Evolutionary conservation across 805 yeast species (phyloP).

Genomic region (Metschnikowia chrysomelidarum): DNA sequence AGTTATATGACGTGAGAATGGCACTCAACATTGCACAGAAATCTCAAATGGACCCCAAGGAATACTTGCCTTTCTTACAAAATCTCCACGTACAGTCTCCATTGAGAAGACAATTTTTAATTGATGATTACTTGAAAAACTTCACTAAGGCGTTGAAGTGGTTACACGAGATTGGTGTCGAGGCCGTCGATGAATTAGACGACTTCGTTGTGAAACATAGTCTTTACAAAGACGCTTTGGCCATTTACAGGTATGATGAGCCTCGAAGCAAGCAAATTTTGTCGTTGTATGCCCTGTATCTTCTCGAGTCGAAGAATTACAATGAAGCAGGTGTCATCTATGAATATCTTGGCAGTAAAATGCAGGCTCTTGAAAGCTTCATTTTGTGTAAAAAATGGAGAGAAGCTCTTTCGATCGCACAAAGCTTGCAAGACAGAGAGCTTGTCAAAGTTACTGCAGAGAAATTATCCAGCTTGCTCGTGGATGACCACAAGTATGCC

Average conservation of each 20-base stretch:
- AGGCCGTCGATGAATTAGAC: conserved; percentile 51
- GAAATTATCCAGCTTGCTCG: conserved; percentile 55
- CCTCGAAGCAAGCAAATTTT: conserved; percentile 55
- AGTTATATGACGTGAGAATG: conserved; percentile 77
- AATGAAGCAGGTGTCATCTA: conserved; percentile 76
- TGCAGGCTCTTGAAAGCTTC: conserved; percentile 69
- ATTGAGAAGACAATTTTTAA: conserved; percentile 65
- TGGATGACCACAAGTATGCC: conserved; percentile 67
- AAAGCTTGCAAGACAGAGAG: conserved; percentile 25
- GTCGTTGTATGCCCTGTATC: conserved; percentile 57
- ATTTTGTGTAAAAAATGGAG: conserved; percentile 75
- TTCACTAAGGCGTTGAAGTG: conserved; percentile 67
- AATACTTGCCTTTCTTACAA: conserved; percentile 89
- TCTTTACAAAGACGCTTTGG: conserved; percentile 68
- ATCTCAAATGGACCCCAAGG: conserved; percentile 97
- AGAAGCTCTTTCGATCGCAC: conserved; percentile 70
- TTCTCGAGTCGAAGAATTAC: conserved; percentile 55
- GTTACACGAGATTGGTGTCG: conserved; percentile 48
- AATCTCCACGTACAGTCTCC: conserved; percentile 66
- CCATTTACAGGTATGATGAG: conserved; percentile 55
- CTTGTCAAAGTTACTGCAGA: conserved; percentile 50
- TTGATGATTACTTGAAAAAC: conserved; percentile 75
- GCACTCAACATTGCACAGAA: conserved; percentile 89
- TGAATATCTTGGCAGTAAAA: conserved; percentile 60
- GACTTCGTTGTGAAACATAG: conserved; percentile 68